These are phyloP conservation scores for Leccinum ochraceum DNA, from an alignment of 768 basidiomycete genomes.

Conservation along the genomic window DNA sequence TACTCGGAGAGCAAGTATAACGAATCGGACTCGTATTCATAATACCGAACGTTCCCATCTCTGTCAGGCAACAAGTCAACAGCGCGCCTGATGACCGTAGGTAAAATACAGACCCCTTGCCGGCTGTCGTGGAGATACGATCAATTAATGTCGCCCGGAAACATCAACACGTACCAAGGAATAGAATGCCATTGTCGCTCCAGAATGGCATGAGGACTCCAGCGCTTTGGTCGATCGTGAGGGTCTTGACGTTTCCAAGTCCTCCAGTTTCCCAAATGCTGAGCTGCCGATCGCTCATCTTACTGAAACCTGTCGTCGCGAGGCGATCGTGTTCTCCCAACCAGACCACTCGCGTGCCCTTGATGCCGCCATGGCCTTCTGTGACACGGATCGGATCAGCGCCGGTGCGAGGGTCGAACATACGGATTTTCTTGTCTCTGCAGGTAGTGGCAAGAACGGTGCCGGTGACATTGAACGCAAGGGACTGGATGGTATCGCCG, in stretches of 20 bases:
- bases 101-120: constrained; percentile 68
- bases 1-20: constrained; percentile 78
- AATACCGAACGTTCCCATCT: constrained; percentile 98
- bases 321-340: constrained; percentile 88
- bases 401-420: constrained; percentile 89
- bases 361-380: constrained; percentile 93
- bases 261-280: constrained; percentile 86
- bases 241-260: constrained; percentile 73
- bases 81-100: not conserved
- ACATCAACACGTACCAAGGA: constrained; percentile 57
- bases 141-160: constrained; percentile 1
- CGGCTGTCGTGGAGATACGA: constrained; percentile 47
- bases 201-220: constrained; percentile 99
- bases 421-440: constrained; percentile 86
- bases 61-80: constrained; percentile 39
- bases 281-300: constrained; percentile 93
- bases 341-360: constrained; percentile 87
- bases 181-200: constrained; percentile 89
- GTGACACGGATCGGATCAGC: constrained; percentile 76
- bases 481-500: constrained; percentile 82
- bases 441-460: constrained; percentile 85
- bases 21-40: constrained; percentile 88
- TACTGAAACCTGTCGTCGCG: constrained; percentile 95
- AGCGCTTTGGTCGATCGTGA: constrained; percentile 83
- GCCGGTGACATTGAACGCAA: constrained; percentile 82